A percentile compares a stretch with the other conserved stretches of the same genome.
Conservation (phyloP, 306 rosid species). For the Styphnolobium japonicum region DNA sequence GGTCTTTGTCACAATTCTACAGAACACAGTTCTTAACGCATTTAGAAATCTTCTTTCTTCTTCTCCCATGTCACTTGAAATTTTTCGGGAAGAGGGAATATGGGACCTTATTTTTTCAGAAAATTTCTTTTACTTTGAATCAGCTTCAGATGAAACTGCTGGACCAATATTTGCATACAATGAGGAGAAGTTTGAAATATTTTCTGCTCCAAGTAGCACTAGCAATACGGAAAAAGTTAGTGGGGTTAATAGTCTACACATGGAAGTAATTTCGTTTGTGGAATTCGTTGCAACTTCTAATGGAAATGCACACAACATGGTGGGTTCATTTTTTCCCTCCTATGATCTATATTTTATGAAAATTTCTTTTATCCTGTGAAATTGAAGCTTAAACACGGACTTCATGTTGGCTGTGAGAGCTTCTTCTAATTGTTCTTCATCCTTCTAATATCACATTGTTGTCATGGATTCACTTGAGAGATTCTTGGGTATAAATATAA, state of each 20-base stretch:
- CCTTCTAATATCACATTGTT: neutral
- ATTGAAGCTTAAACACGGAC: slow-evolving; percentile 1
- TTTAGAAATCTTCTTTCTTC: slow-evolving; percentile 72
- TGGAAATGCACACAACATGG: slow-evolving; percentile 72
- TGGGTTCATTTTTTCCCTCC: slow-evolving; percentile 33
- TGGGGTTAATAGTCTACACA: slow-evolving; percentile 67
- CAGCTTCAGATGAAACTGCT: slow-evolving; percentile 48
- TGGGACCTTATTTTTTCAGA: slow-evolving; percentile 96
- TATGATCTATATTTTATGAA: neutral
- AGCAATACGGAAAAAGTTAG: slow-evolving; percentile 37
- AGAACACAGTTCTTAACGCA: slow-evolving; percentile 60
- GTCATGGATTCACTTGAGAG: neutral
- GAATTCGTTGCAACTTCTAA: slow-evolving; percentile 77
- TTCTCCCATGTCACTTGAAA: slow-evolving; percentile 58
- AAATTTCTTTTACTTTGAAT: slow-evolving; percentile 73
- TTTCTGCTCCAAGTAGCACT: slow-evolving; percentile 43
- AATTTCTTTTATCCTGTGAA: slow-evolving; percentile 19
- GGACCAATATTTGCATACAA: slow-evolving; percentile 34
- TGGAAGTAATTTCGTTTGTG: slow-evolving; percentile 76
- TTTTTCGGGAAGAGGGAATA: slow-evolving; percentile 78
- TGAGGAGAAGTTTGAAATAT: slow-evolving; percentile 43
- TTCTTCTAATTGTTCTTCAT: neutral
- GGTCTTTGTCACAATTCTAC: slow-evolving; percentile 68
- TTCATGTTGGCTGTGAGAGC: neutral
- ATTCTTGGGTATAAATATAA: neutral